Evolutionary conservation across 2,329 filamentous ascomycete genomes (phyloP).

Genomic region (Verticillium zaregamsianum): DNA sequence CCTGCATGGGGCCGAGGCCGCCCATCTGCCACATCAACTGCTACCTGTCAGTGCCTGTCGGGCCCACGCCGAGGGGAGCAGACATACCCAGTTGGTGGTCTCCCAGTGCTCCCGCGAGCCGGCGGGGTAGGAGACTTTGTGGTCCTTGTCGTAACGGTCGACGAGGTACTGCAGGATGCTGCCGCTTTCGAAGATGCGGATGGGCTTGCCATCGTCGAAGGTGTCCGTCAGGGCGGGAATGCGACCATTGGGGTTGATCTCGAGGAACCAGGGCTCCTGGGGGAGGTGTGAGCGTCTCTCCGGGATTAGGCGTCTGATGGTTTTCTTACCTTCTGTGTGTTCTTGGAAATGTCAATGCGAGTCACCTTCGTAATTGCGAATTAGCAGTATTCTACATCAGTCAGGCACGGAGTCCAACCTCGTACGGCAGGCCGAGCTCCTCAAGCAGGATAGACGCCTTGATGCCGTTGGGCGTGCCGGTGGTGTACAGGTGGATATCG

Average conservation of each 20-base stretch:
- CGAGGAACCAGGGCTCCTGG: conserved; percentile 73
- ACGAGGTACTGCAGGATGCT: conserved; percentile 82
- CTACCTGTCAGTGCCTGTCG: conserved; percentile 5
- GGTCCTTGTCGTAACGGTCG: conserved; percentile 73
- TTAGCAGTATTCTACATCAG: not conserved
- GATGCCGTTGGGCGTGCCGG: conserved; percentile 82
- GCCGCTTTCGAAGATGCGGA: conserved; percentile 78
- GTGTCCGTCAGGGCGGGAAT: conserved; percentile 85
- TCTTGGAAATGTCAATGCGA: conserved; percentile 66
- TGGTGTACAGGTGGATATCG: conserved; percentile 77
- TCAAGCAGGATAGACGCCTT: conserved; percentile 85
- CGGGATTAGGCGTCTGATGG: not conserved
- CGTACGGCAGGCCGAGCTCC: conserved; percentile 80
- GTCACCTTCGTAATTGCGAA: conserved; percentile 33
- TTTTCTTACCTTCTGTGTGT: conserved; percentile 27
- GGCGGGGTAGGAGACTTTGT: conserved; percentile 76
- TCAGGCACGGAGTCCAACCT: conserved; percentile 35
- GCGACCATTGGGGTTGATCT: conserved; percentile 89
- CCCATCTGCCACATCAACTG: conserved; percentile 71
- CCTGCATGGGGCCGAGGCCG: conserved; percentile 79
- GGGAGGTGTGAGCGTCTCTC: not conserved
- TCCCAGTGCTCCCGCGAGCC: conserved; percentile 75
- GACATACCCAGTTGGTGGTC: conserved; percentile 68
- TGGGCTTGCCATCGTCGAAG: conserved; percentile 66
- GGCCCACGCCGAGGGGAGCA: not conserved